Base-by-base conservation (phyloP, 2,329 filamentous ascomycete species). In the Didymella sp. region DNA sequence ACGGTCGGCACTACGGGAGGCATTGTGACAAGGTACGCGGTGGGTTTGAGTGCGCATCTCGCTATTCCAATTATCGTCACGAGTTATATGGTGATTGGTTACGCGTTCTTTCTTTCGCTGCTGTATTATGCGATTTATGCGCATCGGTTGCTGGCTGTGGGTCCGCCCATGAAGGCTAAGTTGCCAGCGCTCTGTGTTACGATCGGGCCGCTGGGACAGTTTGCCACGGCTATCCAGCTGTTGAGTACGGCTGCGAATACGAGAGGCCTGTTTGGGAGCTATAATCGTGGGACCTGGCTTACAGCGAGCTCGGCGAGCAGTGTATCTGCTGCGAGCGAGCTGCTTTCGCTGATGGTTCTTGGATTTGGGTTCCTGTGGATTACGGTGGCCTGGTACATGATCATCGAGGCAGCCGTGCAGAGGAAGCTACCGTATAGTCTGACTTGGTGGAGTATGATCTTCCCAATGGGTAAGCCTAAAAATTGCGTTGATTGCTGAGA, bases 391-490 rank as follows among this genome's bases (percentile, higher is more conserved):
- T 62, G 61, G 63, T 66, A 62, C n/a, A 43, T 60, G 25, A 47
- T 63, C 9, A 11, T 62, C 4, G 63, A 66, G 37, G 49, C 48
- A 24, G 24, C 56, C 3, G 40, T 62, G 8, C 56, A 62, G 44
- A 59, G 46, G 13, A 51, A 56, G 28, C 30, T 66, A 22, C 55
- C 63, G 2, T 63, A 57, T n/a, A 60, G 47, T 19, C 33, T 66
- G 46, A 55, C 61, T n/a, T 64, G 60, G 61, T 62, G 60, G 58
- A 62, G 56, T 15, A 43, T 63, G 54, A 63, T 64, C 8, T 69
- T 61, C 40, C 64, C 64, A 17, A 66, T 61, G 58, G 56, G 55
- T 62, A 58, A 31, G 58, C 30, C 3, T 1, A 31, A 15, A 6
- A 15, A 28, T 21, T 9, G 4, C 2, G 7, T 35, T 7, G 11